Base-by-base conservation (phyloP, 805 yeast species). In the Nematodospora valgi region DNA sequence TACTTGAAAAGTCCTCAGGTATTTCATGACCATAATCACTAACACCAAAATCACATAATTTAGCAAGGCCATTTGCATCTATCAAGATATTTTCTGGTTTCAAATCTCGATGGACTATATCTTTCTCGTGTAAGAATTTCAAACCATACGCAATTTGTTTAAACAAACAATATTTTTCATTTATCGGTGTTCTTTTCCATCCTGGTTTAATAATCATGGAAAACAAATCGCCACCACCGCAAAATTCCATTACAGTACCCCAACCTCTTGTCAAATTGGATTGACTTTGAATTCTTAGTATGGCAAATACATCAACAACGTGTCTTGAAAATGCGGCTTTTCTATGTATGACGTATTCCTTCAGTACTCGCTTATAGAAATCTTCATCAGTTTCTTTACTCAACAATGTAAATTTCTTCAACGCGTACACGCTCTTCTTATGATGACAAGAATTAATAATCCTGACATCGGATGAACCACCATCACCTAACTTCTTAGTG, bases 41-140 rank as follows among this genome's bases (percentile, higher is more conserved):
- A 23, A 83, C 83, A 40, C 93, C 93, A 55, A 82, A 83, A 62
- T 83, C 93, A 21, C 87, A 80, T 19, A 83, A 55, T 49, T 82
- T 82, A 30, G 80, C 74, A 22, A 80, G 51, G 2, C 89, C 91
- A 43, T 70, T 65, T 8, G 57, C 57, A 36, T 78, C 73, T n/a
- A 83, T 47, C 37, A 83, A 58, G 4, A 82, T 65, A 49, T 83
- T 83, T 48, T 83, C 89, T 0, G 89, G 88, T 55, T 83, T 83
- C 48, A 83, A 60, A 62, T 83, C 93, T 27, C 81, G 65, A 53
- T 83, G 91, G 9, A 75, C 86, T 29, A 82, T 68, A 40, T 82
- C 93, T 37, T 66, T 56, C 22, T 74, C 76, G 51, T 83, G 91
- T 41, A 83, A 57, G 44, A 65, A 80, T 41, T 70, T 74, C 17